Percentiles rank a stretch among this genome's conserved stretches.
phyloP scores from a whole-genome alignment of 805 yeast species.

The Middelhovenomyces tepae region DNA sequence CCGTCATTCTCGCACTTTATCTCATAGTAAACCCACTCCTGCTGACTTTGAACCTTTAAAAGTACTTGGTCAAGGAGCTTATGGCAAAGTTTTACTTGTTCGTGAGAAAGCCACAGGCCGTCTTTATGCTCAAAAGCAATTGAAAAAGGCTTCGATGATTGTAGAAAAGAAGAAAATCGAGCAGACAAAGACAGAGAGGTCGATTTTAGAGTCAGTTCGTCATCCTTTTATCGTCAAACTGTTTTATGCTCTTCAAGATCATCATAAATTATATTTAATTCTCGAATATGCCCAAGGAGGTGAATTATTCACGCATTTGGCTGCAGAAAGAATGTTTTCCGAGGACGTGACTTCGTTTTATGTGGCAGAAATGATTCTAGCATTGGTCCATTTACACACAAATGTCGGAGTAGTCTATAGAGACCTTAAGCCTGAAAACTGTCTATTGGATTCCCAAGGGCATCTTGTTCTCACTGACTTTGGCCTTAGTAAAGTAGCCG shows the following conservation, averaged over 20 bases:
- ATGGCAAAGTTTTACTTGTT: conserved; percentile 77
- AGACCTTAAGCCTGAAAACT: conserved; percentile 85
- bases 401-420: conserved; percentile 75
- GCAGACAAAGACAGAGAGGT: conserved; percentile 71
- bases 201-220: conserved; percentile 59
- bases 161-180: conserved; percentile 52
- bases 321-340: conserved; percentile 36
- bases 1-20: too few relatives aligned
- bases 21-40: conserved; percentile 20
- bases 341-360: conserved; percentile 70
- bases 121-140: conserved; percentile 78
- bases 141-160: conserved; percentile 71
- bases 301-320: conserved; percentile 62
- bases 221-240: conserved; percentile 79
- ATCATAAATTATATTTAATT: conserved; percentile 61
- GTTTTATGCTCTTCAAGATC: conserved; percentile 77
- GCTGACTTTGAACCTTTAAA: conserved; percentile 63
- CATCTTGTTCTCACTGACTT: conserved; percentile 80
- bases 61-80: conserved; percentile 81
- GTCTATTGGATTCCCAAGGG: conserved; percentile 67
- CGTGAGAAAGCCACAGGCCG: conserved; percentile 52
- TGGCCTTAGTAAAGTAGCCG: conserved; percentile 51
- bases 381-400: conserved; percentile 61
- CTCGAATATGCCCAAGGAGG: conserved; percentile 86
- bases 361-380: conserved; percentile 72